A percentile compares a stretch with the other conserved stretches of the same genome.
Evolutionary conservation across 306 rosid species (phyloP).

Genomic region (Cyamopsis tetragonoloba): DNA sequence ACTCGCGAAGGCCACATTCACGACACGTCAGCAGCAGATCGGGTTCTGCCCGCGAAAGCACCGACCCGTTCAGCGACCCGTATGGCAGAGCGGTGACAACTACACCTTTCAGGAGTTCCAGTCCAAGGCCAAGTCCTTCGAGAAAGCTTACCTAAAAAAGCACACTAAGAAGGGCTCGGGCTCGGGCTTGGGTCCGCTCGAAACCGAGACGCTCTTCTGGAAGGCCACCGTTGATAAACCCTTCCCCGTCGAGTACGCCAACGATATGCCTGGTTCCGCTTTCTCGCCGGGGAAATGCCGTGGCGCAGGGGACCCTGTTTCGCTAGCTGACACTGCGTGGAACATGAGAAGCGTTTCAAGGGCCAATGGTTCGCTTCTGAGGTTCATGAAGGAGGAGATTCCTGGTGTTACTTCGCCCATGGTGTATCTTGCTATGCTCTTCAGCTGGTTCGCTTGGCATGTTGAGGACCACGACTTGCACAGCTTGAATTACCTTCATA

Average conservation of each 20-base stretch:
- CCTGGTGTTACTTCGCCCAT: constrained; percentile 97
- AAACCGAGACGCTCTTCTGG: constrained; percentile 84
- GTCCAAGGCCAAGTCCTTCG: constrained; percentile 74
- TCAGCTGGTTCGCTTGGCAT: constrained; percentile 99
- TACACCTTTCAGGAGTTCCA: constrained; percentile 78
- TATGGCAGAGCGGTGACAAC: constrained; percentile 93
- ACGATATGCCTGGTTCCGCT: constrained; percentile 99
- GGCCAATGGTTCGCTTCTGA: constrained; percentile 79
- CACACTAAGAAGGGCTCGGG: constrained; percentile 35
- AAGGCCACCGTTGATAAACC: constrained; percentile 92
- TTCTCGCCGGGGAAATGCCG: constrained; percentile 53
- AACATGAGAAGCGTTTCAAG: constrained; percentile 88
- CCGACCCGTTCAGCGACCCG: constrained; percentile 79
- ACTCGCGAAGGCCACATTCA: constrained; percentile 61
- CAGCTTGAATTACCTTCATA: constrained; percentile 85
- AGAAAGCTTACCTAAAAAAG: constrained; percentile 54
- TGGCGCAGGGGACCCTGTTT: constrained; percentile 56
- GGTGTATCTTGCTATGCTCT: constrained; percentile 95
- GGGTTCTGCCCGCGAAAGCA: constrained; percentile 88
- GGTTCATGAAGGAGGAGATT: constrained; percentile 99
- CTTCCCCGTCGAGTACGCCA: constrained; percentile 86
- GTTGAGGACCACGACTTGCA: constrained; percentile 99
- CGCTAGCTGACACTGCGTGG: constrained; percentile 87
- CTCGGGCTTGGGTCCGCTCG: constrained; percentile 32
- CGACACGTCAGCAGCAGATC: constrained; percentile 99